Evolutionary conservation across 768 basidiomycete genomes (phyloP).

Genomic region (Boletus coccyginus): DNA sequence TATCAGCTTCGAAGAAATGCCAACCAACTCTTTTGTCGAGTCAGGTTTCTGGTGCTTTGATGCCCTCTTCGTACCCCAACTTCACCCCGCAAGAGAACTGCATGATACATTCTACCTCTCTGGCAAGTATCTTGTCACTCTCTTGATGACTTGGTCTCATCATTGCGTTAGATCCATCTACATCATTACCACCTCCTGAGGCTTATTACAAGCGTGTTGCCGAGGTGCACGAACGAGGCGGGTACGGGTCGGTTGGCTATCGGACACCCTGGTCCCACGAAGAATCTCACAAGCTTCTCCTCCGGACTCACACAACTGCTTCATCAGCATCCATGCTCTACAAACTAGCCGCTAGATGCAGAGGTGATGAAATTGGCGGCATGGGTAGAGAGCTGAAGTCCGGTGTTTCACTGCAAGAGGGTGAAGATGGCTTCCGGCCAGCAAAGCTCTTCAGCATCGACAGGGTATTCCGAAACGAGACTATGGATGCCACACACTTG

Average conservation of each 20-base stretch:
- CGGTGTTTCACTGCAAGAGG: slow-evolving; percentile 8
- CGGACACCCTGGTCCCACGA: slow-evolving; percentile 93
- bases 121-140: slow-evolving; percentile 42
- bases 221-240: slow-evolving; percentile 81
- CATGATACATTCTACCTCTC: slow-evolving; percentile 99
- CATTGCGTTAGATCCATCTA: slow-evolving; percentile 64
- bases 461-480: slow-evolving; percentile 97
- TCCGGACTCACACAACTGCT: slow-evolving; percentile 96
- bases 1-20: slow-evolving; percentile 95
- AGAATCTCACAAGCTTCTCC: slow-evolving; percentile 87
- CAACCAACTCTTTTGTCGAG: slow-evolving; percentile 92
- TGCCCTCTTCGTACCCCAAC: slow-evolving; percentile 95
- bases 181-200: slow-evolving; percentile 68
- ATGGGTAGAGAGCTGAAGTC: slow-evolving; percentile 20
- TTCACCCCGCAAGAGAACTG: slow-evolving; percentile 95
- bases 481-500: slow-evolving; percentile 96
- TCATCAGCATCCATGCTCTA: slow-evolving; percentile 93
- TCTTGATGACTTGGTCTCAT: not conserved
- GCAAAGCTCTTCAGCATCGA: slow-evolving; percentile 97
- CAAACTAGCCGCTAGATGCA: slow-evolving; percentile 82
- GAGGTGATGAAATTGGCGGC: slow-evolving; percentile 52
- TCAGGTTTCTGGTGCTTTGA: slow-evolving; percentile 99
- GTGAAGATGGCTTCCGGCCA: slow-evolving; percentile 78
- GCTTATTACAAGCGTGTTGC: slow-evolving; percentile 87
- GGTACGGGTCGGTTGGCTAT: slow-evolving; percentile 92